These are phyloP conservation scores for Dactylis glomerata DNA, from an alignment of 176 grass and related monocot genomes.

Conservation along the genomic window DNA sequence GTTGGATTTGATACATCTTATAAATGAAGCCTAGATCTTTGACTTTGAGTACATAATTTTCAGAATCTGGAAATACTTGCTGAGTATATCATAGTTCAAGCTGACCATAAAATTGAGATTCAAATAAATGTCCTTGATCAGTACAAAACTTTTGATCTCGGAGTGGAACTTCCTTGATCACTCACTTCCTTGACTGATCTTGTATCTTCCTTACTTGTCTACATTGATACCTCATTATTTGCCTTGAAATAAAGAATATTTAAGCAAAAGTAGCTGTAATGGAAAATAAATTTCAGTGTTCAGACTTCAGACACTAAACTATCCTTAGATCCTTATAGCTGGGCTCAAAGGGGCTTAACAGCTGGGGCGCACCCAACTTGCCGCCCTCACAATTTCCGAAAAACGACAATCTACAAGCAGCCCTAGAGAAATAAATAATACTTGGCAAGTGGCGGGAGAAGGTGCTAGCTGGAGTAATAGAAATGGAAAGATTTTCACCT, in stretches of 20 bases:
- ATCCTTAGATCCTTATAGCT: not conserved
- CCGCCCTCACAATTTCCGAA: not conserved
- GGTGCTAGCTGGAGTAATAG: conserved; percentile 8
- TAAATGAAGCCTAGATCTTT: conserved; percentile 3
- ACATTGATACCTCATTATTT: not conserved
- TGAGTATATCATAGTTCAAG: conserved; percentile 9
- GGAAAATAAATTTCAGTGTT: not conserved
- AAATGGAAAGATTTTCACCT: conserved; percentile 42
- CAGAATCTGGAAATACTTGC: not conserved
- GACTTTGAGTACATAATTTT: not conserved
- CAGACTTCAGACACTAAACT: not conserved
- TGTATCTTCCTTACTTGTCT: not conserved
- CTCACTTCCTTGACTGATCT: not conserved
- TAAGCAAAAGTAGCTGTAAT: not conserved
- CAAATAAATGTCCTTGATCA: not conserved
- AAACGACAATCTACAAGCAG: conserved; percentile 10
- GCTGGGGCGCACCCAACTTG: not conserved
- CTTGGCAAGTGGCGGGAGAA: not conserved
- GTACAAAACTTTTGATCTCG: not conserved
- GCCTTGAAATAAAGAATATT: not conserved
- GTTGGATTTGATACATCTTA: not conserved
- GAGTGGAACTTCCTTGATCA: not conserved
- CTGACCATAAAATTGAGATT: not conserved
- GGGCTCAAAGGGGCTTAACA: not conserved
- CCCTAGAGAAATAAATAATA: conserved; percentile 19